Evolutionary conservation across 1,139 yeast species (phyloP).

Genomic region (Kodamaea ohmeri): DNA sequence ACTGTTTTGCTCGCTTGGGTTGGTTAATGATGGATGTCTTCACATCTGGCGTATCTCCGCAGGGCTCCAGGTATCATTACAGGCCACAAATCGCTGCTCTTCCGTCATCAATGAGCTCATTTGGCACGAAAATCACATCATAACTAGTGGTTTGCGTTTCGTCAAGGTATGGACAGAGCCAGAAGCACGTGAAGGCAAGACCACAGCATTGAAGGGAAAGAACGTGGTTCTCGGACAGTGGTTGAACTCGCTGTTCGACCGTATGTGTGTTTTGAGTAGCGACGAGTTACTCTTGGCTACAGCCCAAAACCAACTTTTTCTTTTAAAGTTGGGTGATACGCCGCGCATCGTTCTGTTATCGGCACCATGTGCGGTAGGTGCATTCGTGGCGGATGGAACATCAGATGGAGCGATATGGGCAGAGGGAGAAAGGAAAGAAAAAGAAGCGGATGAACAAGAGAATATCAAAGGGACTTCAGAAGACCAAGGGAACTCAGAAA

Average conservation of each 20-base stretch:
- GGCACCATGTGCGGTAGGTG: background rate
- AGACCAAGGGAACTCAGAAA: no score
- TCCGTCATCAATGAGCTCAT: constrained; percentile 50
- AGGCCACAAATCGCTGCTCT: constrained; percentile 59
- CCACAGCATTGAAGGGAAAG: constrained; percentile 43
- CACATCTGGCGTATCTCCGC: constrained; percentile 52
- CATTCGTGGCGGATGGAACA: background rate
- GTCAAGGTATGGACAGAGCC: constrained; percentile 52
- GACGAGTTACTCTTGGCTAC: constrained; percentile 44
- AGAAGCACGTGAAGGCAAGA: background rate
- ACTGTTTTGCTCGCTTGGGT: constrained; percentile 57
- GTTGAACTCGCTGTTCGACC: constrained; percentile 47
- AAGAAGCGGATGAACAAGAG: no score
- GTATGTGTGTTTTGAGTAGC: constrained; percentile 31
- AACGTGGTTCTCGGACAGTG: constrained; percentile 53
- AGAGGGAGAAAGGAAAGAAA: background rate
- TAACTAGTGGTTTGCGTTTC: constrained; percentile 58
- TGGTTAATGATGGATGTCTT: constrained; percentile 61
- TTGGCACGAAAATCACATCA: constrained; percentile 54
- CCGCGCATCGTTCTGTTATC: constrained; percentile 1
- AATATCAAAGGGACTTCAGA: no score
- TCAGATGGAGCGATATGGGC: background rate
- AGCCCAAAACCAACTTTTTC: constrained; percentile 39
- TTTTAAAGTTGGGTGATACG: constrained; percentile 24
- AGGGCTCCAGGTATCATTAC: constrained; percentile 21